A percentile compares a stretch with the other conserved stretches of the same genome.
These are phyloP conservation scores for Aspergillus piperis DNA, from an alignment of 2,329 filamentous ascomycete genomes.

Conservation along the genomic window DNA sequence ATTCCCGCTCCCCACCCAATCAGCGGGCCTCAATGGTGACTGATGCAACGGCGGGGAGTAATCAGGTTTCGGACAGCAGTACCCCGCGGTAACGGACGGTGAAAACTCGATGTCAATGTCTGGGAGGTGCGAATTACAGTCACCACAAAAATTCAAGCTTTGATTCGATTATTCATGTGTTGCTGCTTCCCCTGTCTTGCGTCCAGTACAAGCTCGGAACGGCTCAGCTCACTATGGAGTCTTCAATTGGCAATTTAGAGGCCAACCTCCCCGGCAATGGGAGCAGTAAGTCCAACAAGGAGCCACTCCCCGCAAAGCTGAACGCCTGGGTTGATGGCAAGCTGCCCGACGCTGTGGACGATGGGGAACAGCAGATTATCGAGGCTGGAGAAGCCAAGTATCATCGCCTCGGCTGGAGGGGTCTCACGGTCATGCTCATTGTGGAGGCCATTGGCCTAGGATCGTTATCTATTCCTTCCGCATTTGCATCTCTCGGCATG, in stretches of 20 bases:
- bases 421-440: slow-evolving; percentile 50
- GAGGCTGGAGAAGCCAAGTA: slow-evolving; percentile 1
- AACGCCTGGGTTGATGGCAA: background rate
- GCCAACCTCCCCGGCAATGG: background rate
- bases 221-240: background rate
- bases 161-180: background rate
- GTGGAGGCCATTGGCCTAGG: slow-evolving; percentile 54
- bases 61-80: background rate
- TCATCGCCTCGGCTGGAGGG: slow-evolving; percentile 51
- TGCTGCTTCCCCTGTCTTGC: background rate
- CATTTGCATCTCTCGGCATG: slow-evolving; percentile 49
- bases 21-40: background rate
- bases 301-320: background rate
- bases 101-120: background rate
- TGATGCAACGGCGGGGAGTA: background rate
- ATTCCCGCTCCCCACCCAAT: background rate
- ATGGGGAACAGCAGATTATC: slow-evolving; percentile 3
- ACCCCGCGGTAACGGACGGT: background rate
- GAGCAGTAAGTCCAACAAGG: background rate
- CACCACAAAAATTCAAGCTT: background rate
- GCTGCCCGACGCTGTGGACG: background rate
- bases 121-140: background rate
- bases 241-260: background rate
- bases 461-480: slow-evolving; percentile 46
- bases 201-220: background rate